Conservation (phyloP, 768 basidiomycete genomes). For the Pisolithus orientalis region DNA sequence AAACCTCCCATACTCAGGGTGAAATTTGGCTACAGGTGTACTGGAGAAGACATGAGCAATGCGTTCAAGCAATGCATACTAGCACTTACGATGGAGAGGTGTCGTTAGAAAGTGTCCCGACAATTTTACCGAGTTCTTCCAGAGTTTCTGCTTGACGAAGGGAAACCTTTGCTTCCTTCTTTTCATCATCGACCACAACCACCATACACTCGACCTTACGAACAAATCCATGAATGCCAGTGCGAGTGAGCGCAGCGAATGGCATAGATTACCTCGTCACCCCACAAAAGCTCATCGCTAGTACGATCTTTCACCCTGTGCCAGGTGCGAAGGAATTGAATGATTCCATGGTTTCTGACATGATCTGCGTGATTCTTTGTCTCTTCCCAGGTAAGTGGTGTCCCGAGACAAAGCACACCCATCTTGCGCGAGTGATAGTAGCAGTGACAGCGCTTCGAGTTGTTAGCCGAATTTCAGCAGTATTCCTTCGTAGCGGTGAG, state of each 20-base stretch:
- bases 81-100: conserved; percentile 48
- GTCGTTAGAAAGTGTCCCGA: conserved; percentile 54
- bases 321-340: conserved; percentile 93
- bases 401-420: no score
- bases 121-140: conserved; percentile 63
- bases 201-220: conserved; percentile 94
- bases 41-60: conserved; percentile 29
- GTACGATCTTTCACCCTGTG: conserved; percentile 83
- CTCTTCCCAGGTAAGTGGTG: no score
- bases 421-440: no score
- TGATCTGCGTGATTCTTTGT: conserved; percentile 57
- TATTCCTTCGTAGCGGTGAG: no score
- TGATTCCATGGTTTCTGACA: conserved; percentile 87
- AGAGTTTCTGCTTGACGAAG: conserved; percentile 95
- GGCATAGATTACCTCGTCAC: conserved; percentile 74
- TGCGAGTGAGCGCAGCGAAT: conserved; percentile 2
- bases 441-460: no score
- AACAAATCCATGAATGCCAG: conserved; percentile 6
- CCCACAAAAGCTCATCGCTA: conserved; percentile 46
- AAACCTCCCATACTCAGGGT: conserved; percentile 98
- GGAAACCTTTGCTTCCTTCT: conserved; percentile 80
- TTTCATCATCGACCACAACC: conserved; percentile 70
- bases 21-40: conserved; percentile 79
- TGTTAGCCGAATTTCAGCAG: no score
- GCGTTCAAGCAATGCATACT: neutral